These are phyloP conservation scores for Carpinus viminea DNA, from an alignment of 306 rosid genomes.

Conservation along the genomic window DNA sequence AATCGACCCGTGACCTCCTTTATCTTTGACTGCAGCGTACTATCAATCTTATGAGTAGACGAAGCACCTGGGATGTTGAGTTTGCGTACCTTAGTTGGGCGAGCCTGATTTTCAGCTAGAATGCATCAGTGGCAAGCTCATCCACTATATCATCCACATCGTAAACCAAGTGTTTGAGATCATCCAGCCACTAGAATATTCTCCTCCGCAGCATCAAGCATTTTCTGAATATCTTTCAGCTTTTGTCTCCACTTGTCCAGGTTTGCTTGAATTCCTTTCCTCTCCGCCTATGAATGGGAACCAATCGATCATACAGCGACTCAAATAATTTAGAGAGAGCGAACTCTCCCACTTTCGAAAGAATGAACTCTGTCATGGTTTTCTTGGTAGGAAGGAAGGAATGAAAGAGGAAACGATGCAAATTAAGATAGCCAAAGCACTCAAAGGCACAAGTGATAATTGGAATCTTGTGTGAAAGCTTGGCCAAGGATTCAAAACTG, in stretches of 20 bases:
- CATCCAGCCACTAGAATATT: not conserved
- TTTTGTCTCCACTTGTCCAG: not conserved
- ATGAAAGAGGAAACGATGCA: too few species aligned
- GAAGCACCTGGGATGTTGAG: not conserved
- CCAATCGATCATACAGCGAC: not conserved
- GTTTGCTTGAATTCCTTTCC: not conserved
- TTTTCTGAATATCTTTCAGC: not conserved
- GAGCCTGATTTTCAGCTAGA: too few species aligned
- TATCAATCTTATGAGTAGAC: too few species aligned
- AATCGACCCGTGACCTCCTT: too few species aligned
- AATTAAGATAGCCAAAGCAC: not conserved
- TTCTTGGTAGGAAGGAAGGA: too few species aligned
- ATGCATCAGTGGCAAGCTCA: slow-evolving; percentile 8
- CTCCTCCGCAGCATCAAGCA: slow-evolving; percentile 6
- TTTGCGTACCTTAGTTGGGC: not conserved
- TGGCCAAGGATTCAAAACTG: too few species aligned
- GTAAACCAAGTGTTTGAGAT: slow-evolving; percentile 24
- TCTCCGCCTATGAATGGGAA: not conserved
- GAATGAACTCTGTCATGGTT: too few species aligned
- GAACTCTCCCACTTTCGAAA: too few species aligned
- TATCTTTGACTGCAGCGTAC: too few species aligned
- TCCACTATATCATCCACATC: slow-evolving; percentile 29
- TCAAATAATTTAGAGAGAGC: not conserved
- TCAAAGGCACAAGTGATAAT: not conserved
- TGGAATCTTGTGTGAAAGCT: too few species aligned